Evolutionary conservation across 179 eudicot species (phyloP).

Genomic region (Silene vulgaris): DNA sequence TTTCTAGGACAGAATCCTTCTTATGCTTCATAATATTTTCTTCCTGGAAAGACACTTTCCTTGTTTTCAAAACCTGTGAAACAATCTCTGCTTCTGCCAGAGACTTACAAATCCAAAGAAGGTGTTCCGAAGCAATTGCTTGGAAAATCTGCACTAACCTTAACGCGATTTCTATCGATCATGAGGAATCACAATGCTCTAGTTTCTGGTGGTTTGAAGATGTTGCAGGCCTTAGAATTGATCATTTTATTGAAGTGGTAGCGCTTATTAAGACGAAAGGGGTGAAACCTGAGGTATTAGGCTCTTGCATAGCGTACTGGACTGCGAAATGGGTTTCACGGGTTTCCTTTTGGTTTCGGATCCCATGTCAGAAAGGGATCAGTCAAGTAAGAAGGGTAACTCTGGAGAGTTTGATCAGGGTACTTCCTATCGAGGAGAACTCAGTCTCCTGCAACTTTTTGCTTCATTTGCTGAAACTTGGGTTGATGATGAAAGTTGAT

Average conservation of each 20-base stretch:
- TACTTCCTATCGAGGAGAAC: conserved; percentile 38
- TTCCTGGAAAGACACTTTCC: conserved; percentile 50
- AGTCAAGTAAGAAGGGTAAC: conserved; percentile 30
- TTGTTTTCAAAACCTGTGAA: conserved; percentile 40
- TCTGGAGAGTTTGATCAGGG: conserved; percentile 36
- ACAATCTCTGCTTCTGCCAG: conserved; percentile 36
- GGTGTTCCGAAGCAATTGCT: conserved; percentile 42
- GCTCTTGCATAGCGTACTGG: conserved; percentile 47
- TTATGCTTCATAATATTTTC: conserved; percentile 37
- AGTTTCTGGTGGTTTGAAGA: conserved; percentile 53
- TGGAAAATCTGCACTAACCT: conserved; percentile 41
- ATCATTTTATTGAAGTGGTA: conserved; percentile 51
- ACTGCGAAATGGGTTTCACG: conserved; percentile 40
- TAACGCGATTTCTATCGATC: conserved; percentile 13
- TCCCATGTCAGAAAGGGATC: conserved; percentile 25
- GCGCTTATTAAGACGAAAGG: conserved; percentile 35
- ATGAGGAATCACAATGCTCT: not conserved
- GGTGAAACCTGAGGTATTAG: conserved; percentile 33
- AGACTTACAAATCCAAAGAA: conserved; percentile 33
- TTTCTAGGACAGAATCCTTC: conserved; percentile 38
- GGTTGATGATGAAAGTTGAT: conserved; percentile 33
- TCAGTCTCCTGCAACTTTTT: conserved; percentile 41
- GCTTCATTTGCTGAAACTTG: conserved; percentile 42
- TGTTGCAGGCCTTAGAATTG: conserved; percentile 40
- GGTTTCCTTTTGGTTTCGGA: conserved; percentile 26